phyloP scores from a whole-genome alignment of 2,329 filamentous ascomycete species.

The Beauveria varroae region DNA sequence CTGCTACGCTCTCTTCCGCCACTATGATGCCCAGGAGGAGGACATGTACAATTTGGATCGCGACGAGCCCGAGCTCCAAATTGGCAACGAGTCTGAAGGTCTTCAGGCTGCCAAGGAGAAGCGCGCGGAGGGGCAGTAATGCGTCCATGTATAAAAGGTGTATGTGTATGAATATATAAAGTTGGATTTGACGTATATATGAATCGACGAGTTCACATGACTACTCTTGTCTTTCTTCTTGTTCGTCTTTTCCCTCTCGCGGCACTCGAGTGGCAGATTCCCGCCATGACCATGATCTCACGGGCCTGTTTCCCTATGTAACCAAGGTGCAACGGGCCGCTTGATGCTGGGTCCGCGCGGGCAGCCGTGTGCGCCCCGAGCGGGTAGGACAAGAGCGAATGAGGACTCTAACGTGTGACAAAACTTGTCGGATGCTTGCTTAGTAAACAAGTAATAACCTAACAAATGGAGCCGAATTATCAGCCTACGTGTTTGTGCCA shows the following conservation, averaged over 20 bases:
- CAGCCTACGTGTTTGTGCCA: too few relatives aligned
- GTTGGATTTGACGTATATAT: conserved; percentile 5
- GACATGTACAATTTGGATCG: conserved; percentile 32
- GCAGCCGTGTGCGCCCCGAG: too few relatives aligned
- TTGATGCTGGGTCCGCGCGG: too few relatives aligned
- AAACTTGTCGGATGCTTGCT: too few relatives aligned
- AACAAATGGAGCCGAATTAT: too few relatives aligned
- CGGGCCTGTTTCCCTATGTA: too few relatives aligned
- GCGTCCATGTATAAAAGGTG: background rate
- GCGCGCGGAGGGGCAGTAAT: background rate
- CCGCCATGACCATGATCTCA: too few relatives aligned
- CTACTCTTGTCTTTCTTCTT: background rate
- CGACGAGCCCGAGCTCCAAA: conserved; percentile 21
- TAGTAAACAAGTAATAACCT: too few relatives aligned
- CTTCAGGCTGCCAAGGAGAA: conserved; percentile 4
- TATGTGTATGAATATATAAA: background rate
- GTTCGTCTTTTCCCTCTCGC: background rate
- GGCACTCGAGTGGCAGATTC: too few relatives aligned
- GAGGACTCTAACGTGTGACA: too few relatives aligned
- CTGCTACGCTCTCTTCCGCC: conserved; percentile 41
- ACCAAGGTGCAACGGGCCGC: too few relatives aligned
- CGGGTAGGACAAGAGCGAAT: too few relatives aligned
- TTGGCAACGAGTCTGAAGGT: conserved; percentile 3
- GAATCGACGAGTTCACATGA: background rate
- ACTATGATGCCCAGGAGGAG: conserved; percentile 31